phyloP scores from a whole-genome alignment of 371 early-diverging fungal species.

The Scutellospora calospora region DNA sequence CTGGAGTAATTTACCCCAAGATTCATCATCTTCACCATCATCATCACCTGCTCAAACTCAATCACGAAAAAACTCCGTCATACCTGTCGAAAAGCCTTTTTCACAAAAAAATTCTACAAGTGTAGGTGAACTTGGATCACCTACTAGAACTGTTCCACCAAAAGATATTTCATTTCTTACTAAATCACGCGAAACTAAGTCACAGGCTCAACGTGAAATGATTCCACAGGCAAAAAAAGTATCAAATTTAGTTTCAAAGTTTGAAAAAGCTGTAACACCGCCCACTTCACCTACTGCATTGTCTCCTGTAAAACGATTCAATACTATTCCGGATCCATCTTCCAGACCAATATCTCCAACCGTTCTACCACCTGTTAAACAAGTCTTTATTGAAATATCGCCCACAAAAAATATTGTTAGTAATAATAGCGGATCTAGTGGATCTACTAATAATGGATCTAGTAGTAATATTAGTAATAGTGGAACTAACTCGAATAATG shows the following conservation, averaged over 20 bases:
- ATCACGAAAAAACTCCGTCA: not conserved
- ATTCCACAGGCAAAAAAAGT: slow-evolving; percentile 14
- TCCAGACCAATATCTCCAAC: not conserved
- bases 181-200: not conserved
- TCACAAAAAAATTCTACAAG: not conserved
- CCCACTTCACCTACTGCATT: slow-evolving; percentile 13
- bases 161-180: not conserved
- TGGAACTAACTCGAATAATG: no score
- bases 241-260: slow-evolving; percentile 14
- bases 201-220: not conserved
- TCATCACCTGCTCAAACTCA: not conserved
- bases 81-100: not conserved
- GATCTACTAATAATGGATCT: no score
- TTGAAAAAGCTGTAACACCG: slow-evolving; percentile 12
- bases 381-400: no score
- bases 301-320: not conserved
- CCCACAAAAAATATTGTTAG: no score
- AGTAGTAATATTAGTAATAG: no score
- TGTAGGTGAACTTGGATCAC: not conserved
- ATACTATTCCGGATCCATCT: not conserved
- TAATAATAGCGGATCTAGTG: no score
- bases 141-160: not conserved
- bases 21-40: not conserved
- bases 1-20: not conserved
- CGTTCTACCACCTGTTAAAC: no score